Percentiles rank a stretch among this genome's conserved stretches.
Conservation (phyloP, 805 yeast genomes). For the Martiniozyma abietophila region DNA sequence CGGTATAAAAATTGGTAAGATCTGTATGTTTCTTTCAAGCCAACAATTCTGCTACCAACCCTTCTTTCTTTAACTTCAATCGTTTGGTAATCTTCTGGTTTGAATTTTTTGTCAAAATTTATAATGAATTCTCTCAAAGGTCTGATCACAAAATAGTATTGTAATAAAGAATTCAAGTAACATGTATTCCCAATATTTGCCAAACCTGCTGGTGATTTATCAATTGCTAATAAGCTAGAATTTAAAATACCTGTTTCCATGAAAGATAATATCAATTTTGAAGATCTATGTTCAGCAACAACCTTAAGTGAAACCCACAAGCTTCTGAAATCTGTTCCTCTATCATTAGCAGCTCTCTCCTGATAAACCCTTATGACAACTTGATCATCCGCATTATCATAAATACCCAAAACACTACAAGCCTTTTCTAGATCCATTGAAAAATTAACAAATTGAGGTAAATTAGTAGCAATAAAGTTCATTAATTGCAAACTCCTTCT, state of each 20-base stretch:
- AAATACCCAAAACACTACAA: constrained; percentile 38
- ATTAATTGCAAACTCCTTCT: constrained; percentile 51
- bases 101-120: constrained; percentile 36
- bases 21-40: constrained; percentile 67
- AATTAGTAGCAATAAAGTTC: constrained; percentile 39
- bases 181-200: constrained; percentile 96
- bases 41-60: constrained; percentile 81
- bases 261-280: constrained; percentile 47
- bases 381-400: constrained; percentile 45
- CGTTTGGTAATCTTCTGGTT: constrained; percentile 20
- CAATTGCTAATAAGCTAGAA: constrained; percentile 47
- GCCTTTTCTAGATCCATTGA: constrained; percentile 31
- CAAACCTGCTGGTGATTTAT: constrained; percentile 82
- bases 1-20: constrained; percentile 76
- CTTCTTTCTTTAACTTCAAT: constrained; percentile 41
- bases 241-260: constrained; percentile 56
- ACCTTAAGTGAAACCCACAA: constrained; percentile 49
- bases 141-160: constrained; percentile 77
- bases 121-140: constrained; percentile 67
- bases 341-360: constrained; percentile 30
- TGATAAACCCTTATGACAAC: constrained; percentile 46
- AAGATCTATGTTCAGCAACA: constrained; percentile 45
- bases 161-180: constrained; percentile 82
- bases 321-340: constrained; percentile 40
- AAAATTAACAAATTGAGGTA: constrained; percentile 25